Percentiles rank a stretch among this genome's conserved stretches.
phyloP scores from a whole-genome alignment of 2,329 filamentous ascomycete genomes.

The Trichoderma sp. region DNA sequence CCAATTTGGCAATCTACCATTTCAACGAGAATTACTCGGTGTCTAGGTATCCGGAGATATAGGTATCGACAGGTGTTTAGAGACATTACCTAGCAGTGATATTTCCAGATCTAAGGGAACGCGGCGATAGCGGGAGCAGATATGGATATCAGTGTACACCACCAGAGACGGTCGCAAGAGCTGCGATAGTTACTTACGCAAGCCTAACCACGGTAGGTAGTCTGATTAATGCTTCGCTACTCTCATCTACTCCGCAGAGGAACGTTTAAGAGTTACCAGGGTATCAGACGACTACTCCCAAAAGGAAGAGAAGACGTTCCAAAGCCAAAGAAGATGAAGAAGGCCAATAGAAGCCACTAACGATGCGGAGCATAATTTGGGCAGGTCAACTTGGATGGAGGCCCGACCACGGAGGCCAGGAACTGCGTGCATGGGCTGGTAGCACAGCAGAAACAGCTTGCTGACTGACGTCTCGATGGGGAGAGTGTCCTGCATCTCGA shows the following conservation, averaged over 20 bases:
- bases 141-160: not conserved
- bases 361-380: not conserved
- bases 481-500: conserved; percentile 9
- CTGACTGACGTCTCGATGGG: not conserved
- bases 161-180: not conserved
- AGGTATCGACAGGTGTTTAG: not conserved
- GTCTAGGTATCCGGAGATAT: not conserved
- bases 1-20: not conserved
- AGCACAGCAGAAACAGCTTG: not conserved
- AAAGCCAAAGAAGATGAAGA: not conserved
- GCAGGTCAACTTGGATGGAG: not conserved
- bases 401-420: not conserved
- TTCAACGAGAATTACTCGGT: not conserved
- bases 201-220: not conserved
- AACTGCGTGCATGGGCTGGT: not conserved
- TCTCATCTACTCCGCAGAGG: not conserved
- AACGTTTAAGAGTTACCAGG: not conserved
- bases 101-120: not conserved
- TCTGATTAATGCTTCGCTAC: not conserved
- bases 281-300: not conserved
- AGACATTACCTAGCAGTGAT: not conserved
- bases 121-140: not conserved
- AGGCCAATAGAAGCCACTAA: not conserved
- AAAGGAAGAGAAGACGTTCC: not conserved
- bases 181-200: not conserved